Evolutionary conservation across 2,329 filamentous ascomycete species (phyloP).

Genomic region (Cercospora sesami): DNA sequence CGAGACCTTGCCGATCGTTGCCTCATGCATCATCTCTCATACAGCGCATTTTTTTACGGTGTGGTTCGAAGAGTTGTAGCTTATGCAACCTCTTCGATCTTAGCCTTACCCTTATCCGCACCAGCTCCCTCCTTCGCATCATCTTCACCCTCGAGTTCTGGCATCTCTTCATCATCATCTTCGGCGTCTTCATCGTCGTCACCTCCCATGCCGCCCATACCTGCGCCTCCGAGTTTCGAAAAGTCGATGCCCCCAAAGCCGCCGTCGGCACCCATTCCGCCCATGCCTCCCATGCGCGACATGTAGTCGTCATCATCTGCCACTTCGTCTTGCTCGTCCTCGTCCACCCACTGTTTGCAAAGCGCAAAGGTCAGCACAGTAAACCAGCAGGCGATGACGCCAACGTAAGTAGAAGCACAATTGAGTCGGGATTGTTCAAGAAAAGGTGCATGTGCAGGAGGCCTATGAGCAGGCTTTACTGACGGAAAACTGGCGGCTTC

Average conservation of each 20-base stretch:
- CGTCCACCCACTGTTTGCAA: conserved; percentile 74
- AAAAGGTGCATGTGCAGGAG: conserved; percentile 11
- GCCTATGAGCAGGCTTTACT: conserved; percentile 8
- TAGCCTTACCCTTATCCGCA: conserved; percentile 39
- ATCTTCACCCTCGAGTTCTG: conserved; percentile 69
- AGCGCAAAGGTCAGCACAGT: conserved; percentile 23
- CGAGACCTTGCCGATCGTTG: conserved; percentile 3
- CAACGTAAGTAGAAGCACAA: conserved; percentile 10
- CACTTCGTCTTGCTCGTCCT: conserved; percentile 95
- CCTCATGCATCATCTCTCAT: conserved; percentile 2
- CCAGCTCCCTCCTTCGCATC: conserved; percentile 33
- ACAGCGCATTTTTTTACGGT: background rate
- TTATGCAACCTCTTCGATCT: conserved; percentile 50
- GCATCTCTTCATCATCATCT: conserved; percentile 73
- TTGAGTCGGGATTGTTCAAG: conserved; percentile 4
- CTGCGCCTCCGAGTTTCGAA: conserved; percentile 57
- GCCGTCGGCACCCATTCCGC: conserved; percentile 42
- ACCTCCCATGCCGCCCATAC: conserved; percentile 46
- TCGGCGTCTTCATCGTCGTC: conserved; percentile 62
- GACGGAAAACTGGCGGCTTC: background rate
- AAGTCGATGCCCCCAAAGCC: conserved; percentile 41
- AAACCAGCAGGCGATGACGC: conserved; percentile 19
- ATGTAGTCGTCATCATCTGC: conserved; percentile 72
- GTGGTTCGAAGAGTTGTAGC: background rate
- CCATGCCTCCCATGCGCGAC: conserved; percentile 50